Evolutionary conservation across 1,139 yeast species (phyloP).

Genomic region (Lodderomyces orthopsilosis): DNA sequence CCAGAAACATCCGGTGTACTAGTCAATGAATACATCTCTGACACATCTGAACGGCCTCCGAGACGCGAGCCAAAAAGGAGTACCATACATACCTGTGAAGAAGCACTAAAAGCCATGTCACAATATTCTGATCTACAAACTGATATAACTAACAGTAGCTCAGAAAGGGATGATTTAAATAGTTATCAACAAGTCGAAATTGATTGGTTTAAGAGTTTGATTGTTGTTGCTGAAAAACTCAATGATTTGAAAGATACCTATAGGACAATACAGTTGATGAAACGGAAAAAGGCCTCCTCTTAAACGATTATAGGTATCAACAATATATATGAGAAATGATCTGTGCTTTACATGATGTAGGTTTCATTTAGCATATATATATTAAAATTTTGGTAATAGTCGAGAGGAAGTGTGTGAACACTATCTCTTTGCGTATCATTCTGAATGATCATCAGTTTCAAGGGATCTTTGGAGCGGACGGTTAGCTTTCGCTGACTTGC

Average conservation of each 20-base stretch:
- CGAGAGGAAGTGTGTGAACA: too few species aligned
- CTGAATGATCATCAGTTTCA: too few species aligned
- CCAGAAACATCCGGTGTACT: background rate
- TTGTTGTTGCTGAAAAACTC: slow-evolving; percentile 27
- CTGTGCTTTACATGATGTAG: too few species aligned
- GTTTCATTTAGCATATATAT: too few species aligned
- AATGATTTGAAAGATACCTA: slow-evolving; percentile 31
- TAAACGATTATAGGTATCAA: slow-evolving; percentile 1
- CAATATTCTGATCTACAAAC: background rate
- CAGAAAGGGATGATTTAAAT: background rate
- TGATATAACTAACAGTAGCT: background rate
- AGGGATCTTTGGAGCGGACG: too few species aligned
- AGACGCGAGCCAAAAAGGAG: background rate
- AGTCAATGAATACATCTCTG: background rate
- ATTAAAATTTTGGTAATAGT: too few species aligned
- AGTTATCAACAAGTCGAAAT: slow-evolving; percentile 13
- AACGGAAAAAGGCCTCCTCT: slow-evolving; percentile 16
- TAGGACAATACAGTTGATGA: slow-evolving; percentile 24
- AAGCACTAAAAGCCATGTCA: background rate
- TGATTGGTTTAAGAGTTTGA: slow-evolving; percentile 27
- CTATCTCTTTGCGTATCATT: too few species aligned
- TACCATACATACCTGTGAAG: background rate
- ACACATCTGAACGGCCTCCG: background rate
- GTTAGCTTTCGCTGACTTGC: too few species aligned
- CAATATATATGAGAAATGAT: too few species aligned